phyloP scores from a whole-genome alignment of 2,329 filamentous ascomycete genomes.

The Trichoderma harzianum region DNA sequence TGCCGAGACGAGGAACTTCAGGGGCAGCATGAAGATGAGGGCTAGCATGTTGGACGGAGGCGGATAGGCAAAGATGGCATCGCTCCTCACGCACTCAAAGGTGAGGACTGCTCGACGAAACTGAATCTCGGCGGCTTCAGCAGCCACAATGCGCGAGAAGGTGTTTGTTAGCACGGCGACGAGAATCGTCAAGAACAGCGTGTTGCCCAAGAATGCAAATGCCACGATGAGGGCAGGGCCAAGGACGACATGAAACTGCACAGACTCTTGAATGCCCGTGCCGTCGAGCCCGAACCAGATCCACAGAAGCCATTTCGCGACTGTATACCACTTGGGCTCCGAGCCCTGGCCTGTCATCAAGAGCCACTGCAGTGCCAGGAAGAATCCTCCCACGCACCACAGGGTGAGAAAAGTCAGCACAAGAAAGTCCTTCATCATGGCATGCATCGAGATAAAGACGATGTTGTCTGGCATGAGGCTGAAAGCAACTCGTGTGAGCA shows the following conservation, averaged over 20 bases:
- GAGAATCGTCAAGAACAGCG: conserved; percentile 69
- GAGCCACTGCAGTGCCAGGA: conserved; percentile 68
- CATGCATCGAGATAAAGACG: conserved; percentile 68
- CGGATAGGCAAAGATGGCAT: conserved; percentile 66
- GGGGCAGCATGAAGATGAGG: conserved; percentile 58
- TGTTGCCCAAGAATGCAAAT: conserved; percentile 73
- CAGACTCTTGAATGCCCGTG: conserved; percentile 48
- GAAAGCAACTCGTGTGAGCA: conserved; percentile 68
- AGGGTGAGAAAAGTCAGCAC: conserved; percentile 63
- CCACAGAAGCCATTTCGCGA: conserved; percentile 75
- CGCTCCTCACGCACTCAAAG: conserved; percentile 70
- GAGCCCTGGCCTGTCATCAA: conserved; percentile 30
- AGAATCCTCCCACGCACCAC: conserved; percentile 69
- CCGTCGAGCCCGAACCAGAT: conserved; percentile 76
- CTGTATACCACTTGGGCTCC: conserved; percentile 46
- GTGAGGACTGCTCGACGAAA: conserved; percentile 70
- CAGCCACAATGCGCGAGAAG: conserved; percentile 66
- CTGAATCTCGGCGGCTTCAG: conserved; percentile 67
- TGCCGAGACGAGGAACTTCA: conserved; percentile 60
- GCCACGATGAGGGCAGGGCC: conserved; percentile 67
- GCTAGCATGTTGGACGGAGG: conserved; percentile 70
- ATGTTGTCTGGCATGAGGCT: conserved; percentile 73
- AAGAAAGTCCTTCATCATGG: conserved; percentile 72
- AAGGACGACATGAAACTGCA: conserved; percentile 62
- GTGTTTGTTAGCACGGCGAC: conserved; percentile 72